Evolutionary conservation across 2,329 filamentous ascomycete species (phyloP).

Genomic region (Shiraia bambusicola): DNA sequence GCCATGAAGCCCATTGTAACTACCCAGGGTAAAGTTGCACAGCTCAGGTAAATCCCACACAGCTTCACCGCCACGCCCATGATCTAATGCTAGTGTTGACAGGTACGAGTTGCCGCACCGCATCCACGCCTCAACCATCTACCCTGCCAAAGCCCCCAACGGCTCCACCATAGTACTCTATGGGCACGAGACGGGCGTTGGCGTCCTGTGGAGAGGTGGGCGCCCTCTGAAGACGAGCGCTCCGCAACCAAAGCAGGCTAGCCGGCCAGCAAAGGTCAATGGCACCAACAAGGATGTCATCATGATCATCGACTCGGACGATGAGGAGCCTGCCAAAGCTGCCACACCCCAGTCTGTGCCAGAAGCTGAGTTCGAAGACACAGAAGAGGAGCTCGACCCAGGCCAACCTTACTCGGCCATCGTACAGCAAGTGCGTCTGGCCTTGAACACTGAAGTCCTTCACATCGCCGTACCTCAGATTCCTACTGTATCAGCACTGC

Average conservation of each 20-base stretch:
- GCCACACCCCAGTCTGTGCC: slow-evolving; percentile 19
- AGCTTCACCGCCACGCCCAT: not conserved
- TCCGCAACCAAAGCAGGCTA: slow-evolving; percentile 27
- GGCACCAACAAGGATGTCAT: slow-evolving; percentile 49
- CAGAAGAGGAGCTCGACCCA: slow-evolving; percentile 61
- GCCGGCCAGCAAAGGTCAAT: slow-evolving; percentile 44
- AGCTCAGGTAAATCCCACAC: slow-evolving; percentile 28
- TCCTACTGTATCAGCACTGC: slow-evolving; percentile 32
- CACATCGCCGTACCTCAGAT: slow-evolving; percentile 54
- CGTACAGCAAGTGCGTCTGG: slow-evolving; percentile 57
- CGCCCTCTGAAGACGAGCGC: slow-evolving; percentile 46
- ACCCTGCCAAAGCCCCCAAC: slow-evolving; percentile 60
- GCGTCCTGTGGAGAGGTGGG: slow-evolving; percentile 63
- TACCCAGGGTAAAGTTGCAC: slow-evolving; percentile 35
- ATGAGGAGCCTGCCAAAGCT: slow-evolving; percentile 49
- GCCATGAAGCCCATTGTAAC: slow-evolving; percentile 72
- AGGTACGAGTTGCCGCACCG: slow-evolving; percentile 64
- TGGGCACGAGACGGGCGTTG: slow-evolving; percentile 59
- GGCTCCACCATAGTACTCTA: slow-evolving; percentile 64
- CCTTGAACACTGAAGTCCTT: slow-evolving; percentile 56
- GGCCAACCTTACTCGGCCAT: slow-evolving; percentile 57
- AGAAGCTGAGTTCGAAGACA: slow-evolving; percentile 52
- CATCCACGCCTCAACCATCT: slow-evolving; percentile 57
- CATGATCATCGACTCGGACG: slow-evolving; percentile 60
- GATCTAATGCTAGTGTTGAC: slow-evolving; percentile 7